Conservation (phyloP, 192 early-diverging fungal species). For the Backusella macrospora region DNA sequence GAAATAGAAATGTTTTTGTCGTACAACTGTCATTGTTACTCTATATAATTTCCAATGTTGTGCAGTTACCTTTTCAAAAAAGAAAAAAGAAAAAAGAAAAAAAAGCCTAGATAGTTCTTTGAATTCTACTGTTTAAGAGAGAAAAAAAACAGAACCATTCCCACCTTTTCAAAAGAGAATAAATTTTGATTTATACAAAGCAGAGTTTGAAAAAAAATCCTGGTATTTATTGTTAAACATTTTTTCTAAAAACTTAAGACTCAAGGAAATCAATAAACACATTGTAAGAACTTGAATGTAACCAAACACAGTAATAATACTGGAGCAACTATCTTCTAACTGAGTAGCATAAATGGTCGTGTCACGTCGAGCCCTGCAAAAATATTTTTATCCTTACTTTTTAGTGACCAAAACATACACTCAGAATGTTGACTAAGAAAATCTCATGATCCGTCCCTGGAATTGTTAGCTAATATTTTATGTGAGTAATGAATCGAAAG, state of each 20-base stretch:
- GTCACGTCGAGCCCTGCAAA: background rate
- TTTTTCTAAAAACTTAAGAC: background rate
- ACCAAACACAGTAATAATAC: background rate
- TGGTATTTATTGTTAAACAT: background rate
- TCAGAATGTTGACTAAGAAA: background rate
- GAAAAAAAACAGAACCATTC: background rate
- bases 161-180: background rate
- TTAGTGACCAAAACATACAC: background rate
- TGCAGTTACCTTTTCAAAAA: background rate
- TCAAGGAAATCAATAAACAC: background rate
- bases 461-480: background rate
- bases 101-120: slow-evolving; percentile 8
- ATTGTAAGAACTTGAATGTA: background rate
- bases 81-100: no score
- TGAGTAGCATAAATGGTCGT: background rate
- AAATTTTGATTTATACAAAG: background rate
- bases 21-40: slow-evolving; percentile 13
- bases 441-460: slow-evolving; percentile 11
- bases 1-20: background rate
- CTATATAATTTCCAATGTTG: background rate
- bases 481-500: background rate
- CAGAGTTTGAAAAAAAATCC: background rate
- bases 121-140: background rate
- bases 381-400: background rate
- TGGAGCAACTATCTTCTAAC: background rate